Base-by-base conservation (phyloP, 2,329 filamentous ascomycete species). In the Didymellaceae sp. region DNA sequence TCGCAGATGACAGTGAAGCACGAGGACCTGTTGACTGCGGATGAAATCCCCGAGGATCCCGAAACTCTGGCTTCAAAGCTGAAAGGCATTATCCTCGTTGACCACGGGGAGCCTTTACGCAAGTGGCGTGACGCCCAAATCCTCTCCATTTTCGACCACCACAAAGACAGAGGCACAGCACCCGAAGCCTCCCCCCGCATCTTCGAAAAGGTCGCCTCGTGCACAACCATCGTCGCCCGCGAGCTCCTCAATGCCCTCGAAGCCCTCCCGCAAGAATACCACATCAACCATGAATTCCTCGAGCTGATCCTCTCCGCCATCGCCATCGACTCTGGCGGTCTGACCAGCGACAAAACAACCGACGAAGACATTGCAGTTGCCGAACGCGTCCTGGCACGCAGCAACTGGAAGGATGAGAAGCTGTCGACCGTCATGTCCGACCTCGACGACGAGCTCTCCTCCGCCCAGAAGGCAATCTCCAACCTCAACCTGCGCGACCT, bases 251-350 rank as follows among this genome's bases (percentile, higher is more conserved):
- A 78, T 43, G 77, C 78, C 55, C 67, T 78, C 2, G 77, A 78
- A 54, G 46, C 62, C 16, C 62, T 78, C 1, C 70, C 73, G 0
- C 58, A 75, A 45, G 76, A 78, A 57, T 79, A 79, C 55, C 77
- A 79, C 50, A 66, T 79, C 67, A 75, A 77, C 5, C 77, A 79
- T 50, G 77, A 79, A 57, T 68, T 79, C 14, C 74, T 79, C n/a
- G 76, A 78, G 57, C 68, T 79, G 3, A 75, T 79, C 41, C 67
- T 79, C 35, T 71, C 71, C 39, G 77, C 77, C 32, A 78, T 79
- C 30, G 73, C 77, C 16, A 78, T 79, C 50, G 77, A 79, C 57
- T 76, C 77, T 1, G 64, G 69, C 17, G 77, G 76, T 16, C 66
- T 79, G 37, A 58, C 57, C 7, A 57, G 54, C 52, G 58, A 66